Evolutionary conservation across 257 asterid species (phyloP).

Genomic region (Nicotiana tomentosiformis): DNA sequence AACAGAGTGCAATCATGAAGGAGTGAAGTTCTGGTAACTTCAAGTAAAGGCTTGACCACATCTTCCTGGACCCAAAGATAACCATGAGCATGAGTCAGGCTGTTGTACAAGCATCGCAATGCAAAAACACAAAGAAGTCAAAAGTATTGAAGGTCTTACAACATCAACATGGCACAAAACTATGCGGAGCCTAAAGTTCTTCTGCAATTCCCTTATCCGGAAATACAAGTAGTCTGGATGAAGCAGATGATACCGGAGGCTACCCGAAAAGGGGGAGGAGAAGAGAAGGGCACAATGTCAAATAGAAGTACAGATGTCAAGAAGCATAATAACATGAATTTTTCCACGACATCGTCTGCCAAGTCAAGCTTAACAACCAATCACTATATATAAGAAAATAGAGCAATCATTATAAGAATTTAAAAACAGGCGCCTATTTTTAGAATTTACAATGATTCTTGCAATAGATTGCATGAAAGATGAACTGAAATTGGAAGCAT

Average conservation of each 20-base stretch:
- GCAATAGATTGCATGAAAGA: neutral
- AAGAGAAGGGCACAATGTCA: slow-evolving; percentile 8
- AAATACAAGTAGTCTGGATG: slow-evolving; percentile 96
- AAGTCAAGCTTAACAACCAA: neutral
- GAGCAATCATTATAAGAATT: neutral
- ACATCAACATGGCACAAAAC: slow-evolving; percentile 96
- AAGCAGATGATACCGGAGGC: slow-evolving; percentile 93
- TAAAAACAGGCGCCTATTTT: neutral
- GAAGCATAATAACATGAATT: neutral
- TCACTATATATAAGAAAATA: neutral
- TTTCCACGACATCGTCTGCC: neutral
- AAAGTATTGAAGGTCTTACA: slow-evolving; percentile 36
- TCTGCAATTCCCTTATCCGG: slow-evolving; percentile 90
- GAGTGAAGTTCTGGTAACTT: slow-evolving; percentile 90
- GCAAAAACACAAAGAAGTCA: neutral
- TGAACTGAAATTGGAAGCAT: neutral
- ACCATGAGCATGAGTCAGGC: neutral
- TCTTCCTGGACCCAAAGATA: slow-evolving; percentile 66
- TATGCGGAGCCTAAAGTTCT: slow-evolving; percentile 81
- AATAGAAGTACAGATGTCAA: neutral
- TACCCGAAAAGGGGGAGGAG: slow-evolving; percentile 27
- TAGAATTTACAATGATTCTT: neutral
- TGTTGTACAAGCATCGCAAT: neutral
- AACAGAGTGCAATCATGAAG: slow-evolving; percentile 97
- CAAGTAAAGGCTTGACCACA: slow-evolving; percentile 86